Evolutionary conservation across 805 yeast genomes (phyloP), one percentile per base, ranked within the genome.

Genomic region (Kuraishia hungarica): DNA sequence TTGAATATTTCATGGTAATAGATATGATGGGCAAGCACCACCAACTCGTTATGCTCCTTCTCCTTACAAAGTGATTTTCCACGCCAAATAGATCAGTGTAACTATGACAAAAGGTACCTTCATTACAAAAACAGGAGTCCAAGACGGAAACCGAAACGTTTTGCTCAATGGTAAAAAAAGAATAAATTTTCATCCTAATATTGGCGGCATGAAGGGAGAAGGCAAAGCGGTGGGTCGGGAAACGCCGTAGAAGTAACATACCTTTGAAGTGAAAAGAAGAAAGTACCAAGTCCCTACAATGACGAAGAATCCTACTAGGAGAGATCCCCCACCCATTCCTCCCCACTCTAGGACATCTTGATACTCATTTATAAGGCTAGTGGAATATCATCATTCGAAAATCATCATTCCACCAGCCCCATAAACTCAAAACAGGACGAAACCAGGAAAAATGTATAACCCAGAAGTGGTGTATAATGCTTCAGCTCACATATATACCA

Each of bases 101-200:
- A 86, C 92, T 87, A 87, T 87, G 92, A 87, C 93, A 77, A 75
- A 76, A 61, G 71, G 70, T 67, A 81, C 87, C 85, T 73, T 81
- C 86, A 81, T 74, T 63, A 82, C 84, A 73, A 65, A 66, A 62
- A 70, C 66, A 66, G 67, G 62, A 69, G 77, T 74, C 79, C 77
- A 82, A 82, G 76, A 78, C 82, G 83, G 78, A 54, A 51, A 46
- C 64, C 72, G 75, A 71, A 70, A 72, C 73, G 63, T 48, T 51
- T 48, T 24, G 54, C 56, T 59, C 54, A 54, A 35, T 53, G 60
- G 59, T 58, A 53, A 48, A 54, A n/a, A 54, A 52, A 19, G 47
- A 51, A 50, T 24, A 39, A 8, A 39, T 23, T 51, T 19, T 51
- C 53, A 51, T 51, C 53, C 53, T 51, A 20, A 10, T n/a, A 22